Evolutionary conservation across 192 early-diverging fungal genomes (phyloP), one percentile per base, ranked within the genome.

Genomic region (Coemansia sp.): DNA sequence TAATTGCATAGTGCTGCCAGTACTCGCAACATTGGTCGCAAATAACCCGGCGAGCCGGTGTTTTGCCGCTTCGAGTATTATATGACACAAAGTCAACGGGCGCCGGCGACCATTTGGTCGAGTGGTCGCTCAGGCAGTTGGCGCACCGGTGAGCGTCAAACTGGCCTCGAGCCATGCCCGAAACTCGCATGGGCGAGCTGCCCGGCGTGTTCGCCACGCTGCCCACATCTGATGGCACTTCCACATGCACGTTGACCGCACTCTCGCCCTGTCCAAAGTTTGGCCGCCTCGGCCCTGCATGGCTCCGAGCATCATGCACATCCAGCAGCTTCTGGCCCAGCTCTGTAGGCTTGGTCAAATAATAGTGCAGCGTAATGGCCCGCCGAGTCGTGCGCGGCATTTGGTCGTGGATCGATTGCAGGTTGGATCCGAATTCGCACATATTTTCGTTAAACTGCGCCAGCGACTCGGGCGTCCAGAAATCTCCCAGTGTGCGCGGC

Each of bases 381-480:
- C 56, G 81, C 35, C 76, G 71, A 7, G 75, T 70, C 38, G 66
- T 74, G 22, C 69, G 73, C 7, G 81, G 84, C 11, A 76, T 74
- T 48, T 65, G 66, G 22, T 87, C 84, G 49, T 85, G 85, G 5
- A 83, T 83, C 23, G 74, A 35, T 41, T 88, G 85, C 21, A 90
- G 77, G 17, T 92, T 88, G 49, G 87, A 84, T 0, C 90, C 90
- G 66, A 79, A 87, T 10, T 84, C 72, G 27, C 82, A 75, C 62
- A 92, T 74, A 12, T 76, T 76, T 29, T 84, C 82, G 66, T 88
- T 86, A 66, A 92, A 92, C 19, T 67, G 81, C 7, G 62, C 68
- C 27, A 86, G 51, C 23, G 84, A 84, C 5, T 72, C 73, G 0
- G 58, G 65, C 2, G 82, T 71, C 91, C 91, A 92, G 21, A 75